Base-by-base conservation (phyloP, 2,329 filamentous ascomycete species). In the Didymella keratinophila region DNA sequence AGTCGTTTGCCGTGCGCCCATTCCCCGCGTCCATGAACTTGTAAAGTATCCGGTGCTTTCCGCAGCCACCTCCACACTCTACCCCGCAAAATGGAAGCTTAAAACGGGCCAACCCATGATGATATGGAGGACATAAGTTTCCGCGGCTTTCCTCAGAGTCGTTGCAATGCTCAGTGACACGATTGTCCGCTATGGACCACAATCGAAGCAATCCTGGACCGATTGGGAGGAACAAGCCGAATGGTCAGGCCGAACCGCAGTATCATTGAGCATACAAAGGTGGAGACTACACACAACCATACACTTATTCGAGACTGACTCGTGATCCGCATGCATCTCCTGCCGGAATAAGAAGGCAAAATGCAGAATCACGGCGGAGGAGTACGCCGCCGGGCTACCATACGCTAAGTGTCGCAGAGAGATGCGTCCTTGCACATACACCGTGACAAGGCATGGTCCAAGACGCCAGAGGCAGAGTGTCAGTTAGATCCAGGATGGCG, bases 331-430 rank as follows among this genome's bases (percentile, higher is more conserved):
- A 34, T 34, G 32, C 14, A 34, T 16, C 12, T 34, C 32, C 32
- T 34, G 32, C 32, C 32, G 32, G 11, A 34, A 34, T 16, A 34
- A 34, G 14, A 34, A 34, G 32, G 32, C 12, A 34, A 16, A 34
- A 34, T 16, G 32, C 32, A 34, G 32, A n/a, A 34, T 34, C 32
- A 34, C 32, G 32, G 14, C 32, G 14, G 32, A 34, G 32, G 32
- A 34, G 32, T 34, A 34, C 16, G 32, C 32, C 3, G 32, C 32
- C 14, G 7, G 42, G 21, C 8, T 42, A 39, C 51, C 51, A 39
- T 47, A 23, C 32, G 51, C 51, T 6, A 46, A 47, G 34, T 54
- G 32, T 46, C 42, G 51, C 21, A 20, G 51, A 44, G 42, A 54
- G 32, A 47, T 46, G 41, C 41, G 32, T 30, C 23, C 42, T 28